Evolutionary conservation across 176 grass and related monocot species (phyloP).

Genomic region (Eremochloa ophiuroides): DNA sequence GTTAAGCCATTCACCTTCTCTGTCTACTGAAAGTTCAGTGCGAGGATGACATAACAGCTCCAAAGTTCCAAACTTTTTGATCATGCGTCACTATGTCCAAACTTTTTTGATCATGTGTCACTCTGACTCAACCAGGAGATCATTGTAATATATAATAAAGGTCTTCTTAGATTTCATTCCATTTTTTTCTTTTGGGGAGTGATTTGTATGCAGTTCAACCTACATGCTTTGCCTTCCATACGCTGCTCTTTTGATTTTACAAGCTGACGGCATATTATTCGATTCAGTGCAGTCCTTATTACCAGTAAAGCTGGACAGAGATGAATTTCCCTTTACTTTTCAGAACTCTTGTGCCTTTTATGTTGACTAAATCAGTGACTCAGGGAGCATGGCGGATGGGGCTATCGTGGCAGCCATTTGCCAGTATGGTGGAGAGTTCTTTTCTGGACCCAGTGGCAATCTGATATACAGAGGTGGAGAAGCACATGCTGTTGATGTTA

Average conservation of each 20-base stretch:
- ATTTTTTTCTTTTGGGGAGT: neutral
- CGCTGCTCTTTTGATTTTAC: neutral
- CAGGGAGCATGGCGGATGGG: conserved; percentile 11
- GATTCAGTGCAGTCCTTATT: neutral
- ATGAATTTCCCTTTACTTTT: neutral
- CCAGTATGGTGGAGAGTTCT: conserved; percentile 88
- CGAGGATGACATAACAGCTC: neutral
- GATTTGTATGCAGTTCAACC: neutral
- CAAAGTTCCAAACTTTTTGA: neutral
- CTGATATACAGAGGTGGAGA: conserved; percentile 89
- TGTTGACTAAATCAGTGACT: neutral
- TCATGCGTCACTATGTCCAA: no score
- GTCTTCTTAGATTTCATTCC: neutral
- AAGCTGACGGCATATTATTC: neutral
- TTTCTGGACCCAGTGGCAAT: conserved; percentile 54
- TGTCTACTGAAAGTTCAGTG: neutral
- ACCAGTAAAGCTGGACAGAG: neutral
- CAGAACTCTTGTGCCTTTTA: neutral
- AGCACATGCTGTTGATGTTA: conserved; percentile 79
- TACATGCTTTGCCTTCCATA: neutral
- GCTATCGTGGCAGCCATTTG: conserved; percentile 68
- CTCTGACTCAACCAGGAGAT: neutral
- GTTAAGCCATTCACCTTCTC: neutral
- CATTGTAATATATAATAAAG: neutral
- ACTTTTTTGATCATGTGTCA: no score